Evolutionary conservation across 129 eudicot species (phyloP).

Genomic region (Lactuca sativa): DNA sequence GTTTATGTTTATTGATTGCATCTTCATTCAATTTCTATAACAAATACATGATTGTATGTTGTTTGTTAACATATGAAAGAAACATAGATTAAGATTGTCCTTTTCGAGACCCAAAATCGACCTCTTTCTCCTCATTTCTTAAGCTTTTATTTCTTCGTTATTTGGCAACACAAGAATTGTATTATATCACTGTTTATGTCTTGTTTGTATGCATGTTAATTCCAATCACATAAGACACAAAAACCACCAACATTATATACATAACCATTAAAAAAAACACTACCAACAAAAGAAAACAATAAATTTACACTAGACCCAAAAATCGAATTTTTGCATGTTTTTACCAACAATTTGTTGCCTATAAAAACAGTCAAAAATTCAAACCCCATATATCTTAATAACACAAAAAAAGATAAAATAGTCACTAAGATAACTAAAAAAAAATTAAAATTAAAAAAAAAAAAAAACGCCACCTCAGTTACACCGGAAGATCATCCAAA

Average conservation of each 20-base stretch:
- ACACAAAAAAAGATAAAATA: not conserved
- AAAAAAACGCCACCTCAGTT: not conserved
- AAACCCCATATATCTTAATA: conserved; percentile 8
- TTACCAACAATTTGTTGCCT: conserved; percentile 39
- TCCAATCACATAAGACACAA: too few species aligned
- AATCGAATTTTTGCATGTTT: conserved; percentile 37
- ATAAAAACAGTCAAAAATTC: conserved; percentile 36
- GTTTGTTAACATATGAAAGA: too few species aligned
- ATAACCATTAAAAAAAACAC: not conserved
- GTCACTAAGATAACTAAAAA: not conserved
- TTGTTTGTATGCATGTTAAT: too few species aligned
- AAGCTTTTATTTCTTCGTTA: too few species aligned
- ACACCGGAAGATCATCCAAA: conserved; percentile 71
- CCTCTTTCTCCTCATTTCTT: too few species aligned
- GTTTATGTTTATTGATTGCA: too few species aligned
- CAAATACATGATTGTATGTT: too few species aligned
- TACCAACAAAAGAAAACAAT: not conserved
- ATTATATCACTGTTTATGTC: too few species aligned
- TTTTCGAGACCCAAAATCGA: too few species aligned
- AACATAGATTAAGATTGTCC: too few species aligned
- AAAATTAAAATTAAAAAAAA: not conserved
- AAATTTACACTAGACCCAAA: conserved; percentile 11
- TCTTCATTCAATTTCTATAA: too few species aligned
- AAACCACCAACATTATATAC: not conserved
- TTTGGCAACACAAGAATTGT: too few species aligned